Conservation (phyloP, 768 basidiomycete genomes). For the Neoboletus magnificus region DNA sequence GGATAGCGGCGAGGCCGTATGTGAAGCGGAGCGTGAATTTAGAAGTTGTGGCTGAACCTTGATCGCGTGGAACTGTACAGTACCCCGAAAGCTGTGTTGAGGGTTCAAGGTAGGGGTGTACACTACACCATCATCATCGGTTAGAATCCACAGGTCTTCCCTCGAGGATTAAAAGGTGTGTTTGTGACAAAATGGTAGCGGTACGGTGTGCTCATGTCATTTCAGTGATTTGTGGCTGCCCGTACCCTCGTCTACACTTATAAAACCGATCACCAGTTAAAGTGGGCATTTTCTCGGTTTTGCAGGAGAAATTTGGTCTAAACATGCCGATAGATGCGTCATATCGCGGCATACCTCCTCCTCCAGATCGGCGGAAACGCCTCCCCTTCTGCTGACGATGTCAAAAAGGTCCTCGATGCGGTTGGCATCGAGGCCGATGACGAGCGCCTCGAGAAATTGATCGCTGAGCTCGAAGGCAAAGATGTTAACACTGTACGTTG, state of each 20-base stretch:
- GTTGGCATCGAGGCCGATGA: slow-evolving; percentile 91
- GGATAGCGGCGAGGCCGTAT: slow-evolving; percentile 16
- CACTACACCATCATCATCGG: slow-evolving; percentile 47
- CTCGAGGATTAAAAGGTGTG: slow-evolving; percentile 80
- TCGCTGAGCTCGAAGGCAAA: slow-evolving; percentile 91
- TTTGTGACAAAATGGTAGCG: not conserved
- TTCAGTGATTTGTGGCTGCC: slow-evolving; percentile 91
- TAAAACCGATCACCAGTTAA: slow-evolving; percentile 35
- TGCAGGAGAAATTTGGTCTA: not conserved
- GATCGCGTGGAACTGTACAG: slow-evolving; percentile 64
- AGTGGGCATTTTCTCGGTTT: slow-evolving; percentile 34
- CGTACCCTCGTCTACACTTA: slow-evolving; percentile 41
- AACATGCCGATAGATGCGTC: slow-evolving; percentile 62
- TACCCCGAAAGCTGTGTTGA: slow-evolving; percentile 25
- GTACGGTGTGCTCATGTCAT: slow-evolving; percentile 12
- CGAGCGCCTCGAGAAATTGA: slow-evolving; percentile 72
- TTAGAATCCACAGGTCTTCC: slow-evolving; percentile 96
- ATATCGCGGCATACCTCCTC: slow-evolving; percentile 95
- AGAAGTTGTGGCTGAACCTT: slow-evolving; percentile 41
- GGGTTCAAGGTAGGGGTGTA: not conserved
- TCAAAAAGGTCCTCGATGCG: slow-evolving; percentile 80
- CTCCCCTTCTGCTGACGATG: slow-evolving; percentile 78
- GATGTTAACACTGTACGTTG: slow-evolving; percentile 72
- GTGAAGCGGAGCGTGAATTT: slow-evolving; percentile 27
- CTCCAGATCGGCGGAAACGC: slow-evolving; percentile 93